A percentile compares a stretch with the other conserved stretches of the same genome.
phyloP scores from a whole-genome alignment of 164 flowering plant species.

The Stephania yunnanensis region DNA sequence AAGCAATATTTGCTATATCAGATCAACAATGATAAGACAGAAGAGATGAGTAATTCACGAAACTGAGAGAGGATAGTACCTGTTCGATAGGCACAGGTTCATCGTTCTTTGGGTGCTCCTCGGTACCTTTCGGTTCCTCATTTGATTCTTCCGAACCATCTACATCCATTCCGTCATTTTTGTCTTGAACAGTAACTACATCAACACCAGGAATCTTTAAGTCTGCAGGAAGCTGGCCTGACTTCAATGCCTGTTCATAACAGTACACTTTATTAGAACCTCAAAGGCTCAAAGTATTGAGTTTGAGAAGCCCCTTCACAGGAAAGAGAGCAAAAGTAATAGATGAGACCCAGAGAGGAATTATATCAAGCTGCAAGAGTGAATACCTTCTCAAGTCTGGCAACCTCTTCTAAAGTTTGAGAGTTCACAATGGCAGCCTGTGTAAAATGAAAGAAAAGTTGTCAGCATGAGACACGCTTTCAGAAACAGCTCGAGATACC shows the following conservation, averaged over 20 bases:
- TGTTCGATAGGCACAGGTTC: conserved; percentile 41
- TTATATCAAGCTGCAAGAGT: background rate
- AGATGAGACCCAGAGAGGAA: background rate
- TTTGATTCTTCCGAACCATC: conserved; percentile 26
- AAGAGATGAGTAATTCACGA: background rate
- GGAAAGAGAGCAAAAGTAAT: conserved; percentile 1
- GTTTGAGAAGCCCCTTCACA: background rate
- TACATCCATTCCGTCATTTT: conserved; percentile 37
- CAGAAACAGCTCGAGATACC: background rate
- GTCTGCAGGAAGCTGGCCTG: conserved; percentile 81
- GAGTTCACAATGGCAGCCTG: conserved; percentile 99
- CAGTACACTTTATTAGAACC: background rate
- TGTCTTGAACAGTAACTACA: conserved; percentile 9
- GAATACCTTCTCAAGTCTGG: conserved; percentile 86
- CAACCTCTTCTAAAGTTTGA: conserved; percentile 97
- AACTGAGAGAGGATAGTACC: conserved; percentile 17
- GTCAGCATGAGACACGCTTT: background rate
- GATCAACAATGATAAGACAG: background rate
- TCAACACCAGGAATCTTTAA: conserved; percentile 36
- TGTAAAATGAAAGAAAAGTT: conserved; percentile 19
- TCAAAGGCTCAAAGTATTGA: background rate
- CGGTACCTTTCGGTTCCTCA: conserved; percentile 20
- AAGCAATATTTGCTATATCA: background rate
- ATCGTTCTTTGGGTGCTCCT: conserved; percentile 24
- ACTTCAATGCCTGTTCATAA: conserved; percentile 56